These are phyloP conservation scores for Earliella scabrosa DNA, from an alignment of 1,284 basidiomycete species.

Conservation along the genomic window DNA sequence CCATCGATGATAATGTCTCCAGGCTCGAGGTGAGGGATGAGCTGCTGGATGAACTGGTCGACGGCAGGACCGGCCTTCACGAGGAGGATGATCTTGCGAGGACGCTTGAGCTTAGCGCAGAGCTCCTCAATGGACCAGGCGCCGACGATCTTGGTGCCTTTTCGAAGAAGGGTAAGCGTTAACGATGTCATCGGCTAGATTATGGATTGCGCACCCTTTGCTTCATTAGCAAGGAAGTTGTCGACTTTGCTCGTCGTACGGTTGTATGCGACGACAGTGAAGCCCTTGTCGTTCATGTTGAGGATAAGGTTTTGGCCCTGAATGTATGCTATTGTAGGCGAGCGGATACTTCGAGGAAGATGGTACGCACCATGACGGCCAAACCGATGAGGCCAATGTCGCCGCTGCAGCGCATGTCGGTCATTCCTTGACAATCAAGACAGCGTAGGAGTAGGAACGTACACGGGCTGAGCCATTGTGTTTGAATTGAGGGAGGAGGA, in stretches of 20 bases:
- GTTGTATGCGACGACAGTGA: slow-evolving; percentile 97
- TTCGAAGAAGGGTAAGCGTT: slow-evolving; percentile 23
- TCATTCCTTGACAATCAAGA: slow-evolving; percentile 10
- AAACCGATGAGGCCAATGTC: slow-evolving; percentile 94
- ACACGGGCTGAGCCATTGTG: slow-evolving; percentile 51
- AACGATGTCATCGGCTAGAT: slow-evolving; percentile 22
- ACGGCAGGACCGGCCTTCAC: slow-evolving; percentile 89
- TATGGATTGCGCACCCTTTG: slow-evolving; percentile 76
- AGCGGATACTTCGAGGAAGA: slow-evolving; percentile 20
- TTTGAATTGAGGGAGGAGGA: slow-evolving; percentile 28
- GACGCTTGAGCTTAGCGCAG: slow-evolving; percentile 76
- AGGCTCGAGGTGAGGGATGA: slow-evolving; percentile 71
- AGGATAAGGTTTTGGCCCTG: slow-evolving; percentile 96
- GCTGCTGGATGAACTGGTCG: slow-evolving; percentile 77
- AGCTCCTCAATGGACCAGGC: slow-evolving; percentile 95
- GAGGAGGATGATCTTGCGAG: slow-evolving; percentile 94
- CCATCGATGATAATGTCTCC: slow-evolving; percentile 99
- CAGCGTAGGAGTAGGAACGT: slow-evolving; percentile 26
- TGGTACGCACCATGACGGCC: slow-evolving; percentile 87
- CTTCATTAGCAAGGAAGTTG: slow-evolving; percentile 94
- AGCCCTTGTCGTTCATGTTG: slow-evolving; percentile 99
- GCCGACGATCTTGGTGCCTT: slow-evolving; percentile 94
- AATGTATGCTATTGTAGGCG: slow-evolving; percentile 18
- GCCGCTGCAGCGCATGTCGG: slow-evolving; percentile 53
- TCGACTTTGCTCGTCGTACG: slow-evolving; percentile 97